Base-by-base conservation (phyloP, 202 grass and related monocot genomes). In the Saccharum hybrid region DNA sequence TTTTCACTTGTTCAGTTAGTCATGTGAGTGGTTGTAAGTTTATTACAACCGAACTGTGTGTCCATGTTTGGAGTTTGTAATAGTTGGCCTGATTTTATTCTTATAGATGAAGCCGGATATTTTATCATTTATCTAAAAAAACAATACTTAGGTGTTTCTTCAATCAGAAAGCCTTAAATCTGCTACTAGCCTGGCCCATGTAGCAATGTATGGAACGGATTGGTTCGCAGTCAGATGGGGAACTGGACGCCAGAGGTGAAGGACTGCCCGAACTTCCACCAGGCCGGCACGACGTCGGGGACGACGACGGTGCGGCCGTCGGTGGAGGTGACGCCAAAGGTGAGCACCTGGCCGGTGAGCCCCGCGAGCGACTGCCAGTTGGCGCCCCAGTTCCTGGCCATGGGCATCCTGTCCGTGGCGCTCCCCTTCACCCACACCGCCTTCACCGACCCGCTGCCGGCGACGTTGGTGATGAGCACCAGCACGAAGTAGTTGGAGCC, bases 201-300 rank as follows among this genome's bases (percentile, higher is more conserved):
- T 52, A 5, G 15, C 15, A 52, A 54, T 54, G 45, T 0, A 31
- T 61, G 28, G 28, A 28, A 28, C 1, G 28, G 19, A 0, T 6
- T 11, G 6, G 1, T 26, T 23, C 0, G 0, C 42, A 14, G 3
- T 76, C n/a, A 68, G 30, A 69, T 77, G 13, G 51, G 68, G 74
- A 98, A 98, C 76, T 98, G 90, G 51, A 85, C 16, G 16, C 2
- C 74, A 74, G 81, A 88, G 63, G 87, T 85, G 81, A 90, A 98
- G 60, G 95, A 82, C 82, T 93, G 90, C 0, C 90, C 90, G 37
- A 98, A 98, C 10, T 51, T 15, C 95, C 92, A 98, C 79, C 88
- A 82, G 1, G 82, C 51, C 1, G 92, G 80, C 52, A 77, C 90
- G 60, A 98, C 67, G 59, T 87, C 43, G 23, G 28, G 60, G 77